phyloP scores from a whole-genome alignment of 768 basidiomycete genomes.

The Glaciozyma martinii region DNA sequence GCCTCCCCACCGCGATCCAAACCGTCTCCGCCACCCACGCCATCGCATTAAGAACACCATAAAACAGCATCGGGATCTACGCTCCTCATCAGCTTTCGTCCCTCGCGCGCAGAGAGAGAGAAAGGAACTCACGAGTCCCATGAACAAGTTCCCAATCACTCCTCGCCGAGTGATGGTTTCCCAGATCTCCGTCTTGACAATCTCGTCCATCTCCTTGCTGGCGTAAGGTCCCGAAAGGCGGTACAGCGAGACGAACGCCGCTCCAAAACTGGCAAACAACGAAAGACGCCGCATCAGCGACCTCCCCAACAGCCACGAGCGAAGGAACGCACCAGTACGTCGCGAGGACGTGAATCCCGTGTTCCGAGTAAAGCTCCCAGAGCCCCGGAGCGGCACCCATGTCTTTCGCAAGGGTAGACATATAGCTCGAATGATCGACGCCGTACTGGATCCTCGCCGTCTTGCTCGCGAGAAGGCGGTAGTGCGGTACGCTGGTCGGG shows the following conservation, averaged over 20 bases:
- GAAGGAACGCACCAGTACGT: constrained; percentile 49
- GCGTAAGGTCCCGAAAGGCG: constrained; percentile 51
- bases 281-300: not conserved
- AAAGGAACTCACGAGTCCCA: too few species aligned
- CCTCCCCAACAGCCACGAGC: not conserved
- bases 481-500: constrained; percentile 47
- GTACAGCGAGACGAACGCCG: constrained; percentile 54
- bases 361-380: constrained; percentile 45
- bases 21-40: too few species aligned
- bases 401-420: constrained; percentile 52
- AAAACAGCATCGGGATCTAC: too few species aligned
- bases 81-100: too few species aligned
- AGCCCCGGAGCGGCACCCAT: constrained; percentile 51
- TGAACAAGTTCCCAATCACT: constrained; percentile 37
- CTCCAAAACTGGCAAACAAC: constrained; percentile 55
- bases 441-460: constrained; percentile 44
- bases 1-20: too few species aligned
- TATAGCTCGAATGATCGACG: constrained; percentile 41
- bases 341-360: constrained; percentile 49
- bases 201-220: constrained; percentile 42
- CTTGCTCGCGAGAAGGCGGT: constrained; percentile 50
- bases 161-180: constrained; percentile 54
- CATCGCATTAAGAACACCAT: too few species aligned
- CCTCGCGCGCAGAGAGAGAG: too few species aligned
- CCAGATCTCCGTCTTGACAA: constrained; percentile 53